A percentile compares a stretch with the other conserved stretches of the same genome.
These are phyloP conservation scores for Sporothrix brunneoviolacea DNA, from an alignment of 2,329 filamentous ascomycete genomes.

Conservation along the genomic window DNA sequence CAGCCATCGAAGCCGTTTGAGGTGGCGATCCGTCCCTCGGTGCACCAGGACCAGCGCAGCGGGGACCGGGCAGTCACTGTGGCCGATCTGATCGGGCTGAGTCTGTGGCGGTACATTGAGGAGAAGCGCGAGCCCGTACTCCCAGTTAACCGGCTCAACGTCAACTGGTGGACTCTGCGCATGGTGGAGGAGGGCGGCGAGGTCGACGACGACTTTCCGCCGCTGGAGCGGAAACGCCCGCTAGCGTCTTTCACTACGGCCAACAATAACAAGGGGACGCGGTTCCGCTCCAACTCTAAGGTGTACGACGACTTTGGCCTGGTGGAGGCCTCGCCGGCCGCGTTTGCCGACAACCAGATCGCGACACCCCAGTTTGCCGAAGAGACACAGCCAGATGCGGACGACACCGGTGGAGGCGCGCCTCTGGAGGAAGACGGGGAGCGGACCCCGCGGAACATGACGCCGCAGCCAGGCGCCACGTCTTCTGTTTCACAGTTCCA, in stretches of 20 bases:
- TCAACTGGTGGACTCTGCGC: constrained; percentile 75
- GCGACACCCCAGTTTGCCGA: constrained; percentile 60
- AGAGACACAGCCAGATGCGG: constrained; percentile 29
- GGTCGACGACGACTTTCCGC: constrained; percentile 78
- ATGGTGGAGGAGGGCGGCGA: constrained; percentile 83
- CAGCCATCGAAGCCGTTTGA: constrained; percentile 60
- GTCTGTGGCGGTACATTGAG: constrained; percentile 70
- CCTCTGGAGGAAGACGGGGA: constrained; percentile 15
- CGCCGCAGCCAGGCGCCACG: constrained; percentile 29
- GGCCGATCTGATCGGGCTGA: constrained; percentile 73
- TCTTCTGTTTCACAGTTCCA: neutral
- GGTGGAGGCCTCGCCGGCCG: constrained; percentile 61
- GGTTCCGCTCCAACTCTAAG: constrained; percentile 64
- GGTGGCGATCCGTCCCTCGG: constrained; percentile 61
- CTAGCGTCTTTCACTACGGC: constrained; percentile 75
- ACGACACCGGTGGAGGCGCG: neutral
- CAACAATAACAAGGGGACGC: constrained; percentile 59
- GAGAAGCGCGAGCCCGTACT: constrained; percentile 66
- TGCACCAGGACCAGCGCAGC: constrained; percentile 57
- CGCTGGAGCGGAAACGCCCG: constrained; percentile 65
- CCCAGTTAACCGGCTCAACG: constrained; percentile 59
- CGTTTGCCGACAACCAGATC: constrained; percentile 62
- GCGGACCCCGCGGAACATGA: constrained; percentile 40
- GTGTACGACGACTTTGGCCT: constrained; percentile 79
- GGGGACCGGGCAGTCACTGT: constrained; percentile 61